Evolutionary conservation across 805 yeast genomes (phyloP).

Genomic region (Metschnikowia amazonensis): DNA sequence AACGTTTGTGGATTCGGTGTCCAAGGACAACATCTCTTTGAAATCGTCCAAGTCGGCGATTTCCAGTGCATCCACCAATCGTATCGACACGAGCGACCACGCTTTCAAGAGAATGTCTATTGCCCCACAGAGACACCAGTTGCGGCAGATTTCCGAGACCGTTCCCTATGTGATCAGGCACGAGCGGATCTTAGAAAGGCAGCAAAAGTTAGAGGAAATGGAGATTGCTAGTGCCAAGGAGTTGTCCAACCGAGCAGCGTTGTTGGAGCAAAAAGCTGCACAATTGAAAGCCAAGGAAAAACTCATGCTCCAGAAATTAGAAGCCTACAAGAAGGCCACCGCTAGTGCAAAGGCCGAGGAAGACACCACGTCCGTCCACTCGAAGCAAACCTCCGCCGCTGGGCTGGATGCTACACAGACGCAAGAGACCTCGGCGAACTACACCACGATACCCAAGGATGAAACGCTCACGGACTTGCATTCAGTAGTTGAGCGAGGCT

Average conservation of each 20-base stretch:
- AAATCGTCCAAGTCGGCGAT: slow-evolving; percentile 30
- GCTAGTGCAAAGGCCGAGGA: slow-evolving; percentile 4
- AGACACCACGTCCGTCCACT: neutral
- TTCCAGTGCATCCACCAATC: slow-evolving; percentile 19
- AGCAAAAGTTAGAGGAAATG: slow-evolving; percentile 72
- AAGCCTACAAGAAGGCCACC: slow-evolving; percentile 16
- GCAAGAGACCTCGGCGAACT: slow-evolving; percentile 12
- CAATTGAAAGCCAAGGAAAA: slow-evolving; percentile 66
- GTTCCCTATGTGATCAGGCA: slow-evolving; percentile 81
- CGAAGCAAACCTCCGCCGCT: neutral
- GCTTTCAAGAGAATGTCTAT: slow-evolving; percentile 42
- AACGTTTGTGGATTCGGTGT: slow-evolving; percentile 22
- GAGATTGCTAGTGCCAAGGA: slow-evolving; percentile 77
- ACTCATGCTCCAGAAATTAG: slow-evolving; percentile 42
- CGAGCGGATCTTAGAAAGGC: slow-evolving; percentile 69
- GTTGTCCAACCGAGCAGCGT: slow-evolving; percentile 68
- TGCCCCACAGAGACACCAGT: slow-evolving; percentile 54
- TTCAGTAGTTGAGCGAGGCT: slow-evolving; percentile 22
- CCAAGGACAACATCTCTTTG: slow-evolving; percentile 24
- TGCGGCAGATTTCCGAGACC: slow-evolving; percentile 76
- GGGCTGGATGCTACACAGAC: slow-evolving; percentile 4
- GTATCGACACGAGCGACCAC: slow-evolving; percentile 18
- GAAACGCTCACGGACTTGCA: slow-evolving; percentile 55
- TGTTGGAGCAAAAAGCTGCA: slow-evolving; percentile 70
- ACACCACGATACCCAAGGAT: slow-evolving; percentile 37